phyloP scores from a whole-genome alignment of 169 alveolate species.

The Plasmodium cynomolgi region DNA sequence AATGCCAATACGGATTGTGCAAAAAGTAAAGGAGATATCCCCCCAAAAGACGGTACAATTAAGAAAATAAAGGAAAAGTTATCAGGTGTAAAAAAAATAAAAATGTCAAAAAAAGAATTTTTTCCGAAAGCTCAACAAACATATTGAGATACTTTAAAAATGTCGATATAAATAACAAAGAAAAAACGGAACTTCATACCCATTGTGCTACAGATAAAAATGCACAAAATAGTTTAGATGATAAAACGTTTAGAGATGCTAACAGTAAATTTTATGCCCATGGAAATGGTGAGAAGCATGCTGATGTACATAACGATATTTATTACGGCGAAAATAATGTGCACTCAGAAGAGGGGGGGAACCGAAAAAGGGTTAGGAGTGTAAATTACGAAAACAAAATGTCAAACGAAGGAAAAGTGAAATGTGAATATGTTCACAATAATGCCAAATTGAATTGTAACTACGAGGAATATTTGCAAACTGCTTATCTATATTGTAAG shows the following conservation, averaged over 20 bases:
- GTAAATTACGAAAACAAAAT: conserved; percentile 12
- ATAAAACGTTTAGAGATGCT: not conserved
- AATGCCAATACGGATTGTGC: not conserved
- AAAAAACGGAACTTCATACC: not conserved
- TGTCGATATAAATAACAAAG: not conserved
- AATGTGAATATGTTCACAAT: conserved; percentile 2
- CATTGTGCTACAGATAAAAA: not conserved
- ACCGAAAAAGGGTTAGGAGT: conserved; percentile 16
- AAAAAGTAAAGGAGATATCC: not conserved
- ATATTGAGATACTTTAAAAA: conserved; percentile 44
- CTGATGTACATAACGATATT: not conserved
- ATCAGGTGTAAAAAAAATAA: conserved; percentile 9
- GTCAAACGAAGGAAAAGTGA: conserved; percentile 4
- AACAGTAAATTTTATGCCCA: not conserved
- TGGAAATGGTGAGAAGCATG: not conserved
- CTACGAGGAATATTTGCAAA: conserved; percentile 27
- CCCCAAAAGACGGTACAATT: not conserved
- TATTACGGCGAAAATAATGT: not conserved
- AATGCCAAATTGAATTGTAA: not conserved
- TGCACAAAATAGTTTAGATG: not conserved
- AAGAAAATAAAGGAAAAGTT: not conserved
- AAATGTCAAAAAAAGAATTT: conserved; percentile 24
- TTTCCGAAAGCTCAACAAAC: conserved; percentile 41
- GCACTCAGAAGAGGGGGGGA: not conserved
- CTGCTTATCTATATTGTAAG: conserved; percentile 23